A percentile compares a stretch with the other conserved stretches of the same genome.
phyloP scores from a whole-genome alignment of 2,329 filamentous ascomycete species.

The Leptosphaerulina australis region DNA sequence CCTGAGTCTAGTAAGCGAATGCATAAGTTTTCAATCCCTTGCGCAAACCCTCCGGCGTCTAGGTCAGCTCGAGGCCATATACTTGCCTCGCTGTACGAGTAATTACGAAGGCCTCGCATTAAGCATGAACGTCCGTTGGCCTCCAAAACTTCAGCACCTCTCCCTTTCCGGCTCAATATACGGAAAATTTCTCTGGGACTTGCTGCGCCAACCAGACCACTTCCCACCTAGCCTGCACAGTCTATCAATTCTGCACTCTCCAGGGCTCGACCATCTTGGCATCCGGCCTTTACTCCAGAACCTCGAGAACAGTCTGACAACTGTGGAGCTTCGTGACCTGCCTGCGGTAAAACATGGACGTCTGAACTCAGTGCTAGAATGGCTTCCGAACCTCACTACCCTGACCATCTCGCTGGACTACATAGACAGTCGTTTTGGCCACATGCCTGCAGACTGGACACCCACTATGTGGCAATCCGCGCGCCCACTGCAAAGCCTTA shows the following conservation, averaged over 20 bases:
- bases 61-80: constrained; percentile 52
- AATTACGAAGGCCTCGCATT: constrained; percentile 32
- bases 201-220: constrained; percentile 40
- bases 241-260: constrained; percentile 52
- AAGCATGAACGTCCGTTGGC: constrained; percentile 49
- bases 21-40: constrained; percentile 56
- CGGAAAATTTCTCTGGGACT: constrained; percentile 50
- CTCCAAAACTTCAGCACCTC: constrained; percentile 51
- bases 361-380: constrained; percentile 50
- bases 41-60: constrained; percentile 59
- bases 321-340: constrained; percentile 50
- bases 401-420: constrained; percentile 56
- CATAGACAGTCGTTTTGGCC: constrained; percentile 51
- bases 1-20: constrained; percentile 59
- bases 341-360: constrained; percentile 48
- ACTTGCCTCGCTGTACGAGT: constrained; percentile 52
- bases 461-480: constrained; percentile 25
- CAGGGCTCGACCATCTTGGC: constrained; percentile 45
- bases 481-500: constrained; percentile 47
- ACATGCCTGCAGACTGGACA: constrained; percentile 26
- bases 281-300: constrained; percentile 49
- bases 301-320: constrained; percentile 40
- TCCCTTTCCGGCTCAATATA: constrained; percentile 53
- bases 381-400: constrained; percentile 48
- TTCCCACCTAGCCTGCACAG: constrained; percentile 39